A percentile compares a stretch with the other conserved stretches of the same genome.
These are phyloP conservation scores for Herpomyces periplanetae DNA, from an alignment of 2,329 filamentous ascomycete genomes.

Conservation along the genomic window DNA sequence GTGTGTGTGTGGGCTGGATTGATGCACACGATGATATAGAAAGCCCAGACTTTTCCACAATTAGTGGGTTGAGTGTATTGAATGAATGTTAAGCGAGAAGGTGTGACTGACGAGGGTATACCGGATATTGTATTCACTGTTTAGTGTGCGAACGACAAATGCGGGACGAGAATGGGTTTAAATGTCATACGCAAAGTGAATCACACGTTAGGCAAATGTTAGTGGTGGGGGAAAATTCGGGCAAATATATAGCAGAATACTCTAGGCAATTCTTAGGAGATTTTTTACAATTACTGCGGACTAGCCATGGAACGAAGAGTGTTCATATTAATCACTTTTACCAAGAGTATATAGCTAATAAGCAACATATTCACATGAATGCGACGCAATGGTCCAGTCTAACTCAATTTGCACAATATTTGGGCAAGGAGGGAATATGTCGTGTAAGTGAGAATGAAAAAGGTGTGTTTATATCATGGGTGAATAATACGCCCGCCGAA, in stretches of 20 bases:
- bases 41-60: too few relatives aligned
- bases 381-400: constrained; percentile 54
- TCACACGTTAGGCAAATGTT: constrained; percentile 66
- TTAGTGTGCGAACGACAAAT: constrained; percentile 36
- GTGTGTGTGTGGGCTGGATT: too few relatives aligned
- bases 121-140: constrained; percentile 1
- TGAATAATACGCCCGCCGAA: constrained; percentile 63
- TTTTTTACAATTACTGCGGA: constrained; percentile 35
- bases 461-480: constrained; percentile 51
- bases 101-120: background rate
- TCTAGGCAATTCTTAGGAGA: constrained; percentile 41
- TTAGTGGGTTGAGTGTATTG: too few relatives aligned
- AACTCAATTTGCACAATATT: constrained; percentile 54
- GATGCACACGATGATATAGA: too few relatives aligned
- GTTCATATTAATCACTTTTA: constrained; percentile 77
- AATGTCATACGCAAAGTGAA: constrained; percentile 51
- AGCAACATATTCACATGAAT: constrained; percentile 75
- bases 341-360: constrained; percentile 58
- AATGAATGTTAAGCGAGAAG: constrained; percentile 10
- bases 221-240: constrained; percentile 47
- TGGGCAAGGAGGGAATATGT: constrained; percentile 56
- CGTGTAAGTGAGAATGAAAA: constrained; percentile 65
- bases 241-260: constrained; percentile 45
- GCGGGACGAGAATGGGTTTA: constrained; percentile 63
- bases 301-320: constrained; percentile 58